phyloP scores from a whole-genome alignment of 345 rosid genomes.

The Physaria fendleri region DNA sequence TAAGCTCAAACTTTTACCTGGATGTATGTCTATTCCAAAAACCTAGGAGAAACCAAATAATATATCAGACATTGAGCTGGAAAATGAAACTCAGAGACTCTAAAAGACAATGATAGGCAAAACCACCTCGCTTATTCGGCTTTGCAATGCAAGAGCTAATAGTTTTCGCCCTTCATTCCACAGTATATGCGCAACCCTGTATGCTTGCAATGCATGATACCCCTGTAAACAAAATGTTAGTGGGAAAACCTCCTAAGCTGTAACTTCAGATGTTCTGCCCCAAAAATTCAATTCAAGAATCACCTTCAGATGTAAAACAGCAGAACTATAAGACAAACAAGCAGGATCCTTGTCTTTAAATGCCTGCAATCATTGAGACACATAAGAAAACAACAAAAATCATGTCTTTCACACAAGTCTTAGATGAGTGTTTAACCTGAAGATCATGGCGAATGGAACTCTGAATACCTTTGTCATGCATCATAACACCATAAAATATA shows the following conservation, averaged over 20 bases:
- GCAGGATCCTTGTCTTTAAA: slow-evolving; percentile 86
- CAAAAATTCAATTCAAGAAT: neutral
- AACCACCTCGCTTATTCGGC: slow-evolving; percentile 79
- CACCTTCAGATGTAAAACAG: slow-evolving; percentile 74
- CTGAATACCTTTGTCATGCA: slow-evolving; percentile 55
- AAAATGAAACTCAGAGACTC: neutral
- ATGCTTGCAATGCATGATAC: slow-evolving; percentile 74
- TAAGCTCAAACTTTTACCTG: slow-evolving; percentile 42
- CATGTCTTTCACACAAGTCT: neutral
- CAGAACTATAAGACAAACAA: slow-evolving; percentile 74
- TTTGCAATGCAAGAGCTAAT: slow-evolving; percentile 79
- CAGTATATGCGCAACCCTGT: slow-evolving; percentile 73
- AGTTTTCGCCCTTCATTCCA: slow-evolving; percentile 86
- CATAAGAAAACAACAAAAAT: slow-evolving; percentile 3
- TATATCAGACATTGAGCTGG: slow-evolving; percentile 6
- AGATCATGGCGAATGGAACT: slow-evolving; percentile 66
- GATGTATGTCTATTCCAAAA: slow-evolving; percentile 94
- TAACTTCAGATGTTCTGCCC: neutral
- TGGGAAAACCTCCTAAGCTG: neutral
- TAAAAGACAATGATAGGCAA: neutral
- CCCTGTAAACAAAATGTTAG: slow-evolving; percentile 41
- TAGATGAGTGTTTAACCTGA: slow-evolving; percentile 41
- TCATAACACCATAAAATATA: slow-evolving; percentile 61
- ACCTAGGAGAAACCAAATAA: slow-evolving; percentile 43
- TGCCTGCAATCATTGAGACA: slow-evolving; percentile 38